Conservation (phyloP, 2,329 filamentous ascomycete genomes). For the Alternaria sp. region DNA sequence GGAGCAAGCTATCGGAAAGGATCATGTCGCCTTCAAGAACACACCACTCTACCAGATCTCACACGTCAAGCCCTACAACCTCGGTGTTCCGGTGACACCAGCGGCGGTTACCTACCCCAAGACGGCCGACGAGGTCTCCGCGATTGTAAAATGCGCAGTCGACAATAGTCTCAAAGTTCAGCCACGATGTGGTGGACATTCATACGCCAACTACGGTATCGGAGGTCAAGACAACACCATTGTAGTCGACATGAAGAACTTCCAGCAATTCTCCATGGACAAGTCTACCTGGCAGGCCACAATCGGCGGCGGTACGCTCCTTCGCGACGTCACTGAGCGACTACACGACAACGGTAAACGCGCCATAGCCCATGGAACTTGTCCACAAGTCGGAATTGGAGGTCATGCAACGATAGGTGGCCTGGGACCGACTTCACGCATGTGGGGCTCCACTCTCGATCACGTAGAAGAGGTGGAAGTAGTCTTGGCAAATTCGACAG, state of each 20-base stretch:
- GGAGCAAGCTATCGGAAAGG: constrained; percentile 31
- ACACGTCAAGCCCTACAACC: constrained; percentile 48
- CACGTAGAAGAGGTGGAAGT: constrained; percentile 45
- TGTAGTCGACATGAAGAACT: constrained; percentile 57
- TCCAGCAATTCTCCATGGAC: constrained; percentile 56
- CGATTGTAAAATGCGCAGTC: constrained; percentile 64
- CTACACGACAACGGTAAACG: constrained; percentile 45
- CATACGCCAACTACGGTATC: constrained; percentile 61
- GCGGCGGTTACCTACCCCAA: constrained; percentile 63
- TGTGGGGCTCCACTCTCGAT: constrained; percentile 44
- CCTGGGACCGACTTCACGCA: constrained; percentile 40
- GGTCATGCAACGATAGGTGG: constrained; percentile 48
- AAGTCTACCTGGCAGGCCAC: constrained; percentile 52
- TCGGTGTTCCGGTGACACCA: constrained; percentile 51
- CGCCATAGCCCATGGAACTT: constrained; percentile 58
- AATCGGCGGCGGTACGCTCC: constrained; percentile 58
- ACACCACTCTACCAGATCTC: constrained; percentile 36
- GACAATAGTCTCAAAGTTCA: constrained; percentile 62
- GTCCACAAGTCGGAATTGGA: constrained; percentile 45
- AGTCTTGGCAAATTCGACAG: constrained; percentile 49
- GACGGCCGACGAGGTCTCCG: constrained; percentile 60
- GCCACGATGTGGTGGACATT: constrained; percentile 69
- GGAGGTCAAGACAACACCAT: constrained; percentile 56
- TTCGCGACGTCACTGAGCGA: constrained; percentile 48
- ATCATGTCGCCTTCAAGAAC: constrained; percentile 29